Conservation (phyloP, 192 early-diverging fungal species). For the Coemansia aciculifera region DNA sequence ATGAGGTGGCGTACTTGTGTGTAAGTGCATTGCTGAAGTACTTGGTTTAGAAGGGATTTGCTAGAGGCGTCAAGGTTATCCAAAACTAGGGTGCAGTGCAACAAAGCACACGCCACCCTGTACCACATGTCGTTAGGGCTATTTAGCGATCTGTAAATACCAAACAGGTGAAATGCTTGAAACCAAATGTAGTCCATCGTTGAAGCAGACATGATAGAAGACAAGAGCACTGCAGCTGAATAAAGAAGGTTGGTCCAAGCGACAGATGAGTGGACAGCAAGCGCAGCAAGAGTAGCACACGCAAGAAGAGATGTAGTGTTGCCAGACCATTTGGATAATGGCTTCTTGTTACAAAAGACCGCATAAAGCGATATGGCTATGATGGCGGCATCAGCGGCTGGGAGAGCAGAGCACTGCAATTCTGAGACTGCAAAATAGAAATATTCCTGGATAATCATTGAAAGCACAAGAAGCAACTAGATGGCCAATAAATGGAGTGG, state of each 20-base stretch:
- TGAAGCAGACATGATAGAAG: not conserved
- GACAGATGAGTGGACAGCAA: not conserved
- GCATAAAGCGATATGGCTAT: not conserved
- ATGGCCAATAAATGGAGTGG: not conserved
- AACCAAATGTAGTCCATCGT: not conserved
- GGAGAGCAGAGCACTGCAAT: not conserved
- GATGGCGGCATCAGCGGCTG: not conserved
- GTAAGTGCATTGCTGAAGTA: not conserved
- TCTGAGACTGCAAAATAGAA: not conserved
- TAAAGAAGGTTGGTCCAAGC: not conserved
- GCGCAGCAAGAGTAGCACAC: not conserved
- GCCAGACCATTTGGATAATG: not conserved
- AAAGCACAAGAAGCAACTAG: not conserved
- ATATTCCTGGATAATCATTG: not conserved
- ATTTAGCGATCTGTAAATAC: not conserved
- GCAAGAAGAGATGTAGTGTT: not conserved
- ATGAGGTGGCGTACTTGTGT: slow-evolving; percentile 18
- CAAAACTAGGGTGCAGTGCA: not conserved
- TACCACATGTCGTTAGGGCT: not conserved
- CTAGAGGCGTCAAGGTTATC: not conserved
- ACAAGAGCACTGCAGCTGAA: not conserved
- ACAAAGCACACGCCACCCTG: not conserved
- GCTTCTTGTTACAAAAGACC: not conserved
- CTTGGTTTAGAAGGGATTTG: not conserved
- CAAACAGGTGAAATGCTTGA: not conserved